These are phyloP conservation scores for Actinomucor elegans DNA, from an alignment of 371 early-diverging fungal species.

Conservation along the genomic window DNA sequence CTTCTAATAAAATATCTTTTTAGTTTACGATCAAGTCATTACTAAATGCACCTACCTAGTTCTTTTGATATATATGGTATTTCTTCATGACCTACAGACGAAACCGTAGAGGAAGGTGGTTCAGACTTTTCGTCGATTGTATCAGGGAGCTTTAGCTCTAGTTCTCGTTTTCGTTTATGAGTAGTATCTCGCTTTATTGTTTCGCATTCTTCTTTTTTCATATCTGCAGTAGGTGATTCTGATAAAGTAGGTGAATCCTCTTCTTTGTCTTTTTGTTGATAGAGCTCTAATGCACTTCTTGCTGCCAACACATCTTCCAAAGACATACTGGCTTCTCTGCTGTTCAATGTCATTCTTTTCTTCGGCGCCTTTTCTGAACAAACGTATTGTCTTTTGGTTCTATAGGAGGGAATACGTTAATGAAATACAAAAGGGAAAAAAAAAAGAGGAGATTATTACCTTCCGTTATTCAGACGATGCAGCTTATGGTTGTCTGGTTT, in stretches of 20 bases:
- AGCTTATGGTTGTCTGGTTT: slow-evolving; percentile 32
- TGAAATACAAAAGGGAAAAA: background rate
- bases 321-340: slow-evolving; percentile 58
- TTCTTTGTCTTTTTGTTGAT: slow-evolving; percentile 9
- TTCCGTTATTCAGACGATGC: slow-evolving; percentile 20
- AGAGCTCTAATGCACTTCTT: slow-evolving; percentile 34
- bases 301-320: slow-evolving; percentile 53
- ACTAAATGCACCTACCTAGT: background rate
- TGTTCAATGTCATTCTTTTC: slow-evolving; percentile 59
- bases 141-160: slow-evolving; percentile 1
- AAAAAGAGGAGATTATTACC: slow-evolving; percentile 14
- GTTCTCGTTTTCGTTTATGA: slow-evolving; percentile 1
- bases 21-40: background rate
- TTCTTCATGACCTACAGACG: slow-evolving; percentile 18
- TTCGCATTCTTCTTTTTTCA: background rate
- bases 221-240: no score
- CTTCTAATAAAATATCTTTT: background rate
- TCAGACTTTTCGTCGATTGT: slow-evolving; percentile 12
- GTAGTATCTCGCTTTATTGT: background rate
- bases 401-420: background rate
- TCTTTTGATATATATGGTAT: background rate
- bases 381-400: slow-evolving; percentile 21
- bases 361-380: slow-evolving; percentile 43
- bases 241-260: background rate
- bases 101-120: slow-evolving; percentile 19